A percentile compares a stretch with the other conserved stretches of the same genome.
Evolutionary conservation across 2,329 filamentous ascomycete genomes (phyloP).

Genomic region (Pezicula neosporulosa): DNA sequence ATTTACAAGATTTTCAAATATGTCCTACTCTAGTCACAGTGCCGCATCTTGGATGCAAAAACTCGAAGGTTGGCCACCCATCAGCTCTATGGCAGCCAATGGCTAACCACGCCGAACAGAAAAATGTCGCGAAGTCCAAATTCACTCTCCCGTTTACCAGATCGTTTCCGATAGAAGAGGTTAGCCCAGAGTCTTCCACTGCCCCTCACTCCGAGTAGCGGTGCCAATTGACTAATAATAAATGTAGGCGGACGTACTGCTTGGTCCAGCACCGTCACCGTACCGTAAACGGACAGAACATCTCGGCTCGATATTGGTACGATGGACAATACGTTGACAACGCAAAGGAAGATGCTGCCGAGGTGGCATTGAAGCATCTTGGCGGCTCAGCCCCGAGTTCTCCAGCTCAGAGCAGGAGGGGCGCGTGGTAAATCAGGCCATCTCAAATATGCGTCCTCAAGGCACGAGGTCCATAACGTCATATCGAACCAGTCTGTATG

Average conservation of each 20-base stretch:
- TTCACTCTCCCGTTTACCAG: constrained; percentile 58
- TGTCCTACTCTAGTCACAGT: constrained; percentile 26
- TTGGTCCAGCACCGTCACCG: constrained; percentile 80
- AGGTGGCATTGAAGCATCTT: constrained; percentile 66
- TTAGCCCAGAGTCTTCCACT: constrained; percentile 34
- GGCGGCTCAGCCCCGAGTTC: constrained; percentile 36
- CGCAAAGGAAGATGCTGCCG: constrained; percentile 86
- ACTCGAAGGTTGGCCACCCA: constrained; percentile 30
- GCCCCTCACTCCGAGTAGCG: background rate
- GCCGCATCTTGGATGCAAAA: constrained; percentile 32
- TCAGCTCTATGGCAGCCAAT: constrained; percentile 3
- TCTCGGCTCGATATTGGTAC: constrained; percentile 84
- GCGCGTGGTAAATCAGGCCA: constrained; percentile 28
- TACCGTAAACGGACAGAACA: constrained; percentile 65
- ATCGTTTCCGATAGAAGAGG: constrained; percentile 74
- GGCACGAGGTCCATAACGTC: constrained; percentile 13
- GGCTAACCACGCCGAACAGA: constrained; percentile 38
- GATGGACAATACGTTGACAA: constrained; percentile 86
- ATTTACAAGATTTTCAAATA: constrained; percentile 14
- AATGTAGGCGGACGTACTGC: constrained; percentile 77
- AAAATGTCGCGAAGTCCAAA: constrained; percentile 51
- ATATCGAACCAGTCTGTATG: constrained; percentile 20
- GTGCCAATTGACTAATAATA: constrained; percentile 22
- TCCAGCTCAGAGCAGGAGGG: constrained; percentile 33
- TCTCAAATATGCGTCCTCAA: constrained; percentile 21